Percentiles rank a stretch among this genome's conserved stretches.
Conservation (phyloP, 495 filamentous ascomycete genomes). For the Bacidia rubella region DNA sequence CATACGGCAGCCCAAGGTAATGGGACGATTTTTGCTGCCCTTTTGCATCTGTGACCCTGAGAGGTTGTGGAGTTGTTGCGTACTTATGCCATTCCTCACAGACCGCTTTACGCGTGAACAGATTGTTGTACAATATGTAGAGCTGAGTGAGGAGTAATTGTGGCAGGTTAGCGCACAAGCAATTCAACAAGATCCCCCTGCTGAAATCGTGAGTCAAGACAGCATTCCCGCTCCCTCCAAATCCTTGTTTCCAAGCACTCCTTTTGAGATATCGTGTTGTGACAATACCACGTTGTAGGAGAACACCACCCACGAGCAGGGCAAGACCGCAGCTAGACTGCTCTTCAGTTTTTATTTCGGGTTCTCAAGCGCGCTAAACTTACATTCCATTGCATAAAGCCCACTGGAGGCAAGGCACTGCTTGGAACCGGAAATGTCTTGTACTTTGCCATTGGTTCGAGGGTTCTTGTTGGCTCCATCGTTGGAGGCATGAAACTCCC, state of each 20-base stretch:
- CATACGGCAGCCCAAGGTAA: background rate
- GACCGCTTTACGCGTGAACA: background rate
- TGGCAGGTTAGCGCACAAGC: background rate
- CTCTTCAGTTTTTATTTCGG: no score
- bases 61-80: background rate
- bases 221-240: background rate
- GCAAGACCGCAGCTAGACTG: no score
- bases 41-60: background rate
- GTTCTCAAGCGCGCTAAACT: no score
- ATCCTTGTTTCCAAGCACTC: background rate
- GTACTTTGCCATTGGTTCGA: no score
- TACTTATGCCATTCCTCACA: background rate
- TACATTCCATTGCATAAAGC: no score
- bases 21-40: background rate
- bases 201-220: background rate
- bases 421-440: no score
- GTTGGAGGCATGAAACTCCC: no score
- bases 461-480: no score
- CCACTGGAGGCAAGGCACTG: no score
- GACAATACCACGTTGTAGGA: no score
- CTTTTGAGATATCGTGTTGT: no score
- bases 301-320: no score
- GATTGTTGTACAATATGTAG: background rate
- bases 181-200: background rate
- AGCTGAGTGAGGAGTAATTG: background rate